Evolutionary conservation across 495 filamentous ascomycete genomes (phyloP), one percentile per base, ranked within the genome.

Genomic region (Echria macrotheca): DNA sequence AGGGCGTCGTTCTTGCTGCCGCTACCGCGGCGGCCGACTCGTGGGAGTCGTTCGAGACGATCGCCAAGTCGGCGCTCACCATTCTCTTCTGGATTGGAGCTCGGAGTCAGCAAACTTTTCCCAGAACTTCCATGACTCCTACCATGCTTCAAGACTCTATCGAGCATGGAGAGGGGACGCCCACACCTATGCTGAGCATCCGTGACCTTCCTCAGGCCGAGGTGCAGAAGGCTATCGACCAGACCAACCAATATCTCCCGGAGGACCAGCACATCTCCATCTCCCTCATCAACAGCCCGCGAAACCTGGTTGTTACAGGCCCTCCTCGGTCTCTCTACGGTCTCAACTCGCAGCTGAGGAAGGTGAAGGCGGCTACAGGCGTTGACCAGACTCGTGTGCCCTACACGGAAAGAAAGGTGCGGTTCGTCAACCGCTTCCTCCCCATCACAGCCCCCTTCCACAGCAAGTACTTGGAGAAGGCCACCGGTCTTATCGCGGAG

Each of bases 1-100:
- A 99, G 61, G 94, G 94, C 56, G 79, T 99, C 14, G 83, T 99
- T 47, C 86, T 91, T 11, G 93, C 94, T 11, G 91, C 91, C n/a
- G 88, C 83, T 23, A 93, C 94, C 43, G 86, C 94, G 4, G 84
- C 89, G 2, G 84, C 89, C 7, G 82, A 86, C 53, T 83, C 79
- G 36, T 97, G 94, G 94, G 87, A 94, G 50, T 86, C 85, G 1
- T 97, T 94, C 58, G 79, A 86, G 29, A 80, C 85, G 57, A 77
- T 84, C 25, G 76, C 89, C 26, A 84, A 77, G 43, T 78, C 86
- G 59, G 85, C 91, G 1, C 71, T 99, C 47, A 94, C 84, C 5
- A 85, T 94, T 50, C 85, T 99, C n/a, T 99, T 99, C 74, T 99
- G 93, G 94, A 97, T 99, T 55, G 94, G 94, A 54, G 80, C 91